These are phyloP conservation scores for Aspergillus funiculosus DNA, from an alignment of 495 filamentous ascomycete species.

Conservation along the genomic window DNA sequence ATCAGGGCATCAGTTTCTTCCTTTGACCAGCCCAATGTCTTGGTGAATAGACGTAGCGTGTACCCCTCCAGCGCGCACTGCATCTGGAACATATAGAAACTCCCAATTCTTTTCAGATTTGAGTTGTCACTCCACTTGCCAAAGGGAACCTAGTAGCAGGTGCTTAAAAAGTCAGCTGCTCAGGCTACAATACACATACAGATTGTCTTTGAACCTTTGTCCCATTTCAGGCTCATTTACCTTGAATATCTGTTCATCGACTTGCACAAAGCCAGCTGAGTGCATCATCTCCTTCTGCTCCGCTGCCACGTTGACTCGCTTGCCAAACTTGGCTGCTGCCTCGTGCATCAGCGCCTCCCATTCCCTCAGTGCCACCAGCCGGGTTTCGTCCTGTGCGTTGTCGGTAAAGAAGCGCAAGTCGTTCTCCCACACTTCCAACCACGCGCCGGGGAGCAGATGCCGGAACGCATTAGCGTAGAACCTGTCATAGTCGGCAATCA, in stretches of 20 bases:
- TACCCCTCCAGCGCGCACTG: neutral
- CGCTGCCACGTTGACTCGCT: neutral
- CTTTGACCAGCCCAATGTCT: slow-evolving; percentile 11
- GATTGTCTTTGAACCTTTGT: no score
- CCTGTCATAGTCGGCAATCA: slow-evolving; percentile 1
- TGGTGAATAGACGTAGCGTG: slow-evolving; percentile 8
- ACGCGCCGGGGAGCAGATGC: slow-evolving; percentile 5
- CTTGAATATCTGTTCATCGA: slow-evolving; percentile 3
- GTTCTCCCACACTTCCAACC: slow-evolving; percentile 9
- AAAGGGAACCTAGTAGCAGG: neutral
- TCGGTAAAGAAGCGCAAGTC: slow-evolving; percentile 2
- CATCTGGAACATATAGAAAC: neutral
- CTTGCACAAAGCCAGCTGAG: slow-evolving; percentile 3
- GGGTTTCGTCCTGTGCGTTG: neutral
- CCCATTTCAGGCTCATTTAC: slow-evolving; percentile 3
- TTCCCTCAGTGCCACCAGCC: neutral
- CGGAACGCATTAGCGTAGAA: slow-evolving; percentile 2
- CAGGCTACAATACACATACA: neutral
- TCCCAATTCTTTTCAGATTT: neutral
- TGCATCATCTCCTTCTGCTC: slow-evolving; percentile 5
- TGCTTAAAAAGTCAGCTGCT: neutral
- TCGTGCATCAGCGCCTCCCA: slow-evolving; percentile 1
- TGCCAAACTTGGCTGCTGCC: slow-evolving; percentile 6
- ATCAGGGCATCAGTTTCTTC: slow-evolving; percentile 8
- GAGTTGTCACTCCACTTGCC: slow-evolving; percentile 2